Base-by-base conservation (phyloP, 2,329 filamentous ascomycete genomes). In the Alternaria sp. region DNA sequence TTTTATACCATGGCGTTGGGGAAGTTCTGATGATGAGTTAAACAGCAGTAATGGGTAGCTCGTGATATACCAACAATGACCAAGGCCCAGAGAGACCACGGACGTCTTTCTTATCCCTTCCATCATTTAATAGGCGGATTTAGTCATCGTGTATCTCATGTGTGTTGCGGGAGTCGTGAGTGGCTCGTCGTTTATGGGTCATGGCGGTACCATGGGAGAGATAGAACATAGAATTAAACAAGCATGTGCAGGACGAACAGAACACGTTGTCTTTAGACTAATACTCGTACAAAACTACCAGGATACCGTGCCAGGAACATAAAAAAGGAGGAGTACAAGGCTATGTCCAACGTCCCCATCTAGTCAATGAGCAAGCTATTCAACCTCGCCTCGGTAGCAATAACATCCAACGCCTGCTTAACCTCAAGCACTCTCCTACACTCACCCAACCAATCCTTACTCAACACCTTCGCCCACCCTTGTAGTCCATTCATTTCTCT, bases 381-480 rank as follows among this genome's bases (percentile, higher is more conserved):
- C 73, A 97, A 84, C 73, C 94, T 88, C 44, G 94, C 94, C 84
- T 97, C 94, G 6, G 94, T 92, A 71, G 93, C 90, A 82, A 97
- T 96, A 61, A 96, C 96, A 82, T 99, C 96, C 75, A 99, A 86
- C 75, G 96, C 96, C 84, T 99, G 96, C 82, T 92, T 90, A 69
- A 98, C 96, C 84, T 99, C 96, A 75, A 99, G 85, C 69, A 97
- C 93, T 83, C 94, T 92, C 79, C 96, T 89, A 66, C 94, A 92
- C 85, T 99, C 96, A 56, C 87, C 87, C 71, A 99, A 82, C 96
- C 96, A 99, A 81, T 99, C 96, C 76, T 92, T 90, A 82, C 93
- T 96, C 77, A 99, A 83, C 44, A 94, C 95, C 86, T 96, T 97
- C 51, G 95, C 94, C 96, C 96, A 99, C 25, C 96, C 96, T 65